phyloP scores from a whole-genome alignment of 75 land plant genomes.

The Selaginella moellendorffii region DNA sequence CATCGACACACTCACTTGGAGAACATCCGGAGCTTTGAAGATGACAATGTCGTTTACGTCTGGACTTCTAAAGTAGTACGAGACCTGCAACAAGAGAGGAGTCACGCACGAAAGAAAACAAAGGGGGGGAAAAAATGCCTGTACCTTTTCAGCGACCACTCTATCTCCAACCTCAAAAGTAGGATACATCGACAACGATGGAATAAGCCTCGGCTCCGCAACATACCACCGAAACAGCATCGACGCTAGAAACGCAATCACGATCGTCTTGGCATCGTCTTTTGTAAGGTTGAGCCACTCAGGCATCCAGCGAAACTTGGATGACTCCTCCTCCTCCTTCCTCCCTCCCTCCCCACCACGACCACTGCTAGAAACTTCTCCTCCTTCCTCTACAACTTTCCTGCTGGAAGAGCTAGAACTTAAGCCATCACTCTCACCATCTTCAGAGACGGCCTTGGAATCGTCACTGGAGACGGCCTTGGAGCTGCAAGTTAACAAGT shows the following conservation, averaged over 20 bases:
- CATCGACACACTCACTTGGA: constrained; percentile 30
- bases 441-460: too few species aligned
- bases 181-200: constrained; percentile 49
- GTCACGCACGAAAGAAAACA: too few species aligned
- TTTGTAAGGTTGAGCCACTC: constrained; percentile 27
- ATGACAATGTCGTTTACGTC: constrained; percentile 77
- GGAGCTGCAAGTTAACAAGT: too few species aligned
- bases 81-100: constrained; percentile 38
- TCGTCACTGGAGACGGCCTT: too few species aligned
- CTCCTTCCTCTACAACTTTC: too few species aligned
- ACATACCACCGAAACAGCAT: constrained; percentile 22
- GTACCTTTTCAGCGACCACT: constrained; percentile 19
- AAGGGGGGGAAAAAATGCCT: background rate
- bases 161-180: constrained; percentile 46
- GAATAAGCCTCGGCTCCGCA: constrained; percentile 32
- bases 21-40: constrained; percentile 65
- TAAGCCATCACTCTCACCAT: too few species aligned
- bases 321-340: too few species aligned
- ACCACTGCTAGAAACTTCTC: too few species aligned
- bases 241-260: constrained; percentile 39
- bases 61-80: constrained; percentile 71
- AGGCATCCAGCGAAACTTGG: constrained; percentile 37
- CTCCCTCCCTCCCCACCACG: too few species aligned
- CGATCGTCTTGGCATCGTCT: constrained; percentile 49
- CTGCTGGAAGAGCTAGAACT: too few species aligned